These are phyloP conservation scores for Closterium sp. DNA, from an alignment of 139 green algal species.

Conservation along the genomic window DNA sequence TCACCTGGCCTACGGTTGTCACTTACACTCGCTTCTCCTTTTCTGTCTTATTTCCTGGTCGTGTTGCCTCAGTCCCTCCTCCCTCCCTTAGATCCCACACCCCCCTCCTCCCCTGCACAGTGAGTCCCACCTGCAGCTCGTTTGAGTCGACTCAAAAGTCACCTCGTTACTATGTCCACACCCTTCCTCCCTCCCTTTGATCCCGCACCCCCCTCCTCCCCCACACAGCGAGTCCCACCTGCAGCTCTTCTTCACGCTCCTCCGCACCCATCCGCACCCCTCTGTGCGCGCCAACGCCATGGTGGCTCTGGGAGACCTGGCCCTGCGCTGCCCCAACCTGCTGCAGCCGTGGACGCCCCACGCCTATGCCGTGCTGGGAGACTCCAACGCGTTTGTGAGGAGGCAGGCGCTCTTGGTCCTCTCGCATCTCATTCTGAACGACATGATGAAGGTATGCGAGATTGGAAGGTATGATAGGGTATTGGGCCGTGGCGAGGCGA, in stretches of 20 bases:
- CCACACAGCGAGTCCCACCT: constrained; percentile 55
- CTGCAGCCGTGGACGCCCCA: constrained; percentile 88
- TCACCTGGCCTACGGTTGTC: background rate
- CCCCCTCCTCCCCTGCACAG: background rate
- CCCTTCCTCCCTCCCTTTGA: background rate
- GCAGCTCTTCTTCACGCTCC: constrained; percentile 50
- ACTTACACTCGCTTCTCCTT: background rate
- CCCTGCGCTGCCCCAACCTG: constrained; percentile 85
- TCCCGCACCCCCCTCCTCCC: constrained; percentile 58
- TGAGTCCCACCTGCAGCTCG: background rate
- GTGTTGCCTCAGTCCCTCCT: too few relatives aligned
- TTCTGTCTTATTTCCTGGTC: too few relatives aligned
- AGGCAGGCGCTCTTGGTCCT: constrained; percentile 83
- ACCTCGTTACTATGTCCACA: background rate
- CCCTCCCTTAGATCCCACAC: too few relatives aligned
- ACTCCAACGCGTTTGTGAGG: constrained; percentile 60
- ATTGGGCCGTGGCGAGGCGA: too few relatives aligned
- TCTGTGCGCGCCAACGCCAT: constrained; percentile 74
- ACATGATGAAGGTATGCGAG: constrained; percentile 89
- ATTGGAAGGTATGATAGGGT: too few relatives aligned
- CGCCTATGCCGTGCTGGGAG: constrained; percentile 75
- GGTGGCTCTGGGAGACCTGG: constrained; percentile 85
- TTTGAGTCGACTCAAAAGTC: background rate
- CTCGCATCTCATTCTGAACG: constrained; percentile 91
- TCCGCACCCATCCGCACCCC: constrained; percentile 45